Conservation (phyloP, 208 protist species). For the Leptomonas pyrrhocoris region DNA sequence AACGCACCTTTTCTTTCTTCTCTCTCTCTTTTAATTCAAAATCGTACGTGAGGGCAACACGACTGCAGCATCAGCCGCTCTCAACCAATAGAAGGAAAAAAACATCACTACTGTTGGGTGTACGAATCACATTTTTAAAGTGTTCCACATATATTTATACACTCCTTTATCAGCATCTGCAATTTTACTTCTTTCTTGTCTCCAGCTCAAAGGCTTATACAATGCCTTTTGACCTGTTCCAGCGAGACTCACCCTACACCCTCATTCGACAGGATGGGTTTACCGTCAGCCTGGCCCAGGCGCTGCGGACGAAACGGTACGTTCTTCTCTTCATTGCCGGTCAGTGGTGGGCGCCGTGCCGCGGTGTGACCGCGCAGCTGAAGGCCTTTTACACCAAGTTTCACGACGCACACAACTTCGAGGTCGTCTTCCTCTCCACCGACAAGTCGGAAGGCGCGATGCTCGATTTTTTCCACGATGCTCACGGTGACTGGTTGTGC, state of each 20-base stretch:
- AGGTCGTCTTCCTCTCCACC: conserved; percentile 64
- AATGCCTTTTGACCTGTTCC: conserved; percentile 16
- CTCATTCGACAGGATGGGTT: conserved; percentile 11
- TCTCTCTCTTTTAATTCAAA: no score
- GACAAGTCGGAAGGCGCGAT: conserved; percentile 50
- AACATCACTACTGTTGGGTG: no score
- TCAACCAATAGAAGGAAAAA: no score
- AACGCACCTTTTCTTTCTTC: no score
- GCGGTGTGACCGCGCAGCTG: conserved; percentile 15
- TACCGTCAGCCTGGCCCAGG: conserved; percentile 7
- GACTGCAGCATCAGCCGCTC: no score
- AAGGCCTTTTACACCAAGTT: conserved; percentile 38
- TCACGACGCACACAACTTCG: conserved; percentile 34
- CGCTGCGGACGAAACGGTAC: conserved; percentile 9
- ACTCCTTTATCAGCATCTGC: no score
- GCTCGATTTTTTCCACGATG: conserved; percentile 53
- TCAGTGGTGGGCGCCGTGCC: conserved; percentile 21
- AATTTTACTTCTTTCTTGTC: no score
- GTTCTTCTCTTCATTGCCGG: conserved; percentile 15
- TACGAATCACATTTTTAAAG: no score
- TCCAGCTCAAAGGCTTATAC: background rate
- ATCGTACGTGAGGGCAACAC: no score
- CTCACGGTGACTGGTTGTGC: conserved; percentile 37
- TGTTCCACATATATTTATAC: background rate
- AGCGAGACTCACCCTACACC: conserved; percentile 5